phyloP scores from a whole-genome alignment of 352 stramenopile species.

The Blastocystis sp. region DNA sequence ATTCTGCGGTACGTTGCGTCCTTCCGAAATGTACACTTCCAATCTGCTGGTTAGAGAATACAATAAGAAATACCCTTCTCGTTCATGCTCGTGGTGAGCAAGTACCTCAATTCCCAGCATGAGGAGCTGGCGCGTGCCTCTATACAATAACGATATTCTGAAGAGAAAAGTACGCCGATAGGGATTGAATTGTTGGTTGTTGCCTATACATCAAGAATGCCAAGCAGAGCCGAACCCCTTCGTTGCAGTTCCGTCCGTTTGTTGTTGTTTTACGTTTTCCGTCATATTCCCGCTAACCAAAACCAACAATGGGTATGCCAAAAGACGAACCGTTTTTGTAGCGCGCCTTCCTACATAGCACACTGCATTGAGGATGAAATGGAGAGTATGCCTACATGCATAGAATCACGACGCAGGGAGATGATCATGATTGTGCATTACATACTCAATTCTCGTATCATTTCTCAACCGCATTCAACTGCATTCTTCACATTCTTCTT shows the following conservation, averaged over 20 bases:
- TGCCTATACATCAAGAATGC: background rate
- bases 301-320: background rate
- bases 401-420: background rate
- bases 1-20: background rate
- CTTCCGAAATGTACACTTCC: constrained; percentile 48
- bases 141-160: background rate
- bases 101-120: constrained; percentile 63
- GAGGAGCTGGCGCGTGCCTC: constrained; percentile 14
- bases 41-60: constrained; percentile 9
- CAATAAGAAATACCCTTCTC: background rate
- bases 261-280: background rate
- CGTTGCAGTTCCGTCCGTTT: background rate
- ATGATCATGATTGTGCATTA: no score
- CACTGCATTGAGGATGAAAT: background rate
- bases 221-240: background rate
- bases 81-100: constrained; percentile 44
- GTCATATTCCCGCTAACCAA: background rate
- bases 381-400: background rate
- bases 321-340: background rate
- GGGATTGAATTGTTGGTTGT: background rate
- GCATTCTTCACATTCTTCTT: no score
- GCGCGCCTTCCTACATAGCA: background rate
- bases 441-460: no score
- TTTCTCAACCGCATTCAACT: no score
- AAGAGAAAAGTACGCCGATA: background rate